These are phyloP conservation scores for Holtermannia corniformis DNA, from an alignment of 768 basidiomycete genomes.

Conservation along the genomic window DNA sequence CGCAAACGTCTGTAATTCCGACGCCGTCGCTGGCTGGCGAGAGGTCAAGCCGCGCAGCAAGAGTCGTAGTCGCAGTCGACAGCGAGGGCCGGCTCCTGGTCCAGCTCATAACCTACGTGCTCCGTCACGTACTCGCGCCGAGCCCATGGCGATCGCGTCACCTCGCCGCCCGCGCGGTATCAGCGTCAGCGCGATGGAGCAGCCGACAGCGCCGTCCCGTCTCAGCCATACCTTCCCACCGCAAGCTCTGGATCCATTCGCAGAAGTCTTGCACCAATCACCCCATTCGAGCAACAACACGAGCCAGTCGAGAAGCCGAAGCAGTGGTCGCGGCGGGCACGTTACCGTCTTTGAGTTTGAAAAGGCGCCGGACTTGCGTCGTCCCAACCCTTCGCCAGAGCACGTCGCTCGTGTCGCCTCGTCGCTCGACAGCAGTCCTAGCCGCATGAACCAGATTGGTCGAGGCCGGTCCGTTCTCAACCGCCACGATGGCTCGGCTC, in stretches of 20 bases:
- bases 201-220: too few relatives aligned
- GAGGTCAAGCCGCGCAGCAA: slow-evolving; percentile 29
- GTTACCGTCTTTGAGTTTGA: not conserved
- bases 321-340: not conserved
- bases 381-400: not conserved
- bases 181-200: not conserved
- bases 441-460: not conserved
- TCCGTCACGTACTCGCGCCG: not conserved
- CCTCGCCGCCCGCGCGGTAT: not conserved
- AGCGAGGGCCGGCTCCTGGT: not conserved
- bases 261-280: not conserved
- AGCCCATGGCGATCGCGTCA: not conserved
- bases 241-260: not conserved
- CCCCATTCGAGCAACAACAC: not conserved
- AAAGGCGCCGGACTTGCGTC: not conserved
- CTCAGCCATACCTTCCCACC: not conserved
- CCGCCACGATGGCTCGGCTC: not conserved
- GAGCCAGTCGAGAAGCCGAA: not conserved
- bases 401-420: too few relatives aligned
- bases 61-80: slow-evolving; percentile 16
- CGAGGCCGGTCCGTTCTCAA: not conserved
- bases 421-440: not conserved
- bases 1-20: slow-evolving; percentile 60
- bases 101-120: not conserved
- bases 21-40: slow-evolving; percentile 37